Evolutionary conservation across 2,329 filamentous ascomycete genomes (phyloP).

Genomic region (Pyricularia sp.): DNA sequence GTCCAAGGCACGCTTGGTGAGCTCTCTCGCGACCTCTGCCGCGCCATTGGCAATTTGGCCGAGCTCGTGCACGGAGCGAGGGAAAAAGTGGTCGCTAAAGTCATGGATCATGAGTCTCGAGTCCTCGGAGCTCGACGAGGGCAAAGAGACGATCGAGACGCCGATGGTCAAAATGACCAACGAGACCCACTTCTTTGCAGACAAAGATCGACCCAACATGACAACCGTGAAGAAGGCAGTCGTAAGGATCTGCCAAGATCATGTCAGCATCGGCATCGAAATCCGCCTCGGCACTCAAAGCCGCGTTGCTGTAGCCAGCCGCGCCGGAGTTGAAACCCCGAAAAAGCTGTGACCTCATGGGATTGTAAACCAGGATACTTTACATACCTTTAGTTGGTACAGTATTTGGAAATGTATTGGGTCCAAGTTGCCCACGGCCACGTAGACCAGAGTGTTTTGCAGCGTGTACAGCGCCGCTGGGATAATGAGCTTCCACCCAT

Average conservation of each 20-base stretch:
- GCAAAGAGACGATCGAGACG: constrained; percentile 77
- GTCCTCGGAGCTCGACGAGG: constrained; percentile 45
- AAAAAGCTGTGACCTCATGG: not conserved
- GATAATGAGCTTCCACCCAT: constrained; percentile 91
- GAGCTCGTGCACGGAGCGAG: constrained; percentile 69
- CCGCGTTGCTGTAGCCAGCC: not conserved
- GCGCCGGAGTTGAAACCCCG: not conserved
- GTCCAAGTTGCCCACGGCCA: constrained; percentile 83
- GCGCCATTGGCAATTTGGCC: constrained; percentile 51
- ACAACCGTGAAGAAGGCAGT: constrained; percentile 80
- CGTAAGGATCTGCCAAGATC: constrained; percentile 57
- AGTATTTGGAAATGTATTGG: constrained; percentile 89
- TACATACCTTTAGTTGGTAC: constrained; percentile 74
- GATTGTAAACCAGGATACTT: not conserved
- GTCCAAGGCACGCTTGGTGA: constrained; percentile 37
- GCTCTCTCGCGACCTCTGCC: constrained; percentile 37
- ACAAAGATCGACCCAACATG: constrained; percentile 63
- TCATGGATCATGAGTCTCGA: constrained; percentile 53
- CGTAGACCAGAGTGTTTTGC: constrained; percentile 89
- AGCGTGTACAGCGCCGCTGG: constrained; percentile 83
- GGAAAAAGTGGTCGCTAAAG: constrained; percentile 60
- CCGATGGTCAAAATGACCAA: constrained; percentile 72
- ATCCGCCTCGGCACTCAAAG: not conserved
- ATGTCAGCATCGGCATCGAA: not conserved
- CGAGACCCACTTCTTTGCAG: constrained; percentile 68